phyloP scores from a whole-genome alignment of 352 stramenopile species.

The Pythium coloratum region DNA sequence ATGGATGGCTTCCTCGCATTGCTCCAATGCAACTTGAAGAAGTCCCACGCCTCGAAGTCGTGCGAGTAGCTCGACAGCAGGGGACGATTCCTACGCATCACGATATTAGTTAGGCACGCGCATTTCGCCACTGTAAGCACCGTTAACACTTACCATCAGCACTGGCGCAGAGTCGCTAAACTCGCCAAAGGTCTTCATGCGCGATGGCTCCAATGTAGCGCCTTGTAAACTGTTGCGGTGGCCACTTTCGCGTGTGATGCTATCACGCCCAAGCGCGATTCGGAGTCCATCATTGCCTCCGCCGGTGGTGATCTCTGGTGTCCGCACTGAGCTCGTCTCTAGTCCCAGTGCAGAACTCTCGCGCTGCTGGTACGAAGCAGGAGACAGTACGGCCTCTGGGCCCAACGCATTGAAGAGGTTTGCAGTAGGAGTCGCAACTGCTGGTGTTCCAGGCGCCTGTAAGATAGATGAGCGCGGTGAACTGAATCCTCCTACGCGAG shows the following conservation, averaged over 20 bases:
- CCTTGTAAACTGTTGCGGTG: conserved; percentile 29
- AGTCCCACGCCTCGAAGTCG: conserved; percentile 13
- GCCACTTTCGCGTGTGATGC: conserved; percentile 53
- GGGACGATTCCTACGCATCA: conserved; percentile 12
- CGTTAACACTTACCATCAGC: background rate
- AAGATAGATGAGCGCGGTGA: conserved; percentile 74
- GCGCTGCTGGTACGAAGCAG: conserved; percentile 81
- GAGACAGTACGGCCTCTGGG: conserved; percentile 53
- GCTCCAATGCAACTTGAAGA: conserved; percentile 12
- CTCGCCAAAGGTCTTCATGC: conserved; percentile 24
- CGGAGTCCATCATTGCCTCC: conserved; percentile 57
- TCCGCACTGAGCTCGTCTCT: conserved; percentile 26
- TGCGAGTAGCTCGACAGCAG: conserved; percentile 12
- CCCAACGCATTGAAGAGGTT: conserved; percentile 55
- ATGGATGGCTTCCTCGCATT: conserved; percentile 28
- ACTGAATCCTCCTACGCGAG: conserved; percentile 70
- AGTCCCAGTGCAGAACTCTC: conserved; percentile 48
- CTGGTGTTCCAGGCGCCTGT: conserved; percentile 69
- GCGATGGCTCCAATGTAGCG: conserved; percentile 11
- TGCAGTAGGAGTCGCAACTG: conserved; percentile 44
- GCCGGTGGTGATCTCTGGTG: conserved; percentile 35
- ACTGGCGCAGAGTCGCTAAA: conserved; percentile 6
- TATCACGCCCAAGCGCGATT: conserved; percentile 75
- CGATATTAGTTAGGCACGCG: conserved; percentile 1
- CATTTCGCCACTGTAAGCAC: background rate